A percentile compares a stretch with the other conserved stretches of the same genome.
phyloP scores from a whole-genome alignment of 139 green algal species.

The Yamagishiella unicocca region DNA sequence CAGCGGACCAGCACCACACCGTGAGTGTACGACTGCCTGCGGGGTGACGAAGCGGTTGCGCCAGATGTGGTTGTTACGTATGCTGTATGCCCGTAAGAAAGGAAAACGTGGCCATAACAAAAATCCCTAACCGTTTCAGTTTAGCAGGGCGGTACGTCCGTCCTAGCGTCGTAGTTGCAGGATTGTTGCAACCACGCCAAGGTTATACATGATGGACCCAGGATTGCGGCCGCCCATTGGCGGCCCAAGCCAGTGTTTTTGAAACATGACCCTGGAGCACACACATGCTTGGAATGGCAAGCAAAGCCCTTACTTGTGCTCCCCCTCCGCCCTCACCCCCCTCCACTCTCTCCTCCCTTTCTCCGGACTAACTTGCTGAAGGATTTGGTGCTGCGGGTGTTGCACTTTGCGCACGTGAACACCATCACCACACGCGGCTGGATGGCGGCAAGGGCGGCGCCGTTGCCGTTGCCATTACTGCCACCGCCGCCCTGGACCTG shows the following conservation, averaged over 20 bases:
- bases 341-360: not conserved
- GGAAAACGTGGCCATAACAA: no score
- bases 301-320: not conserved
- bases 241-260: not conserved
- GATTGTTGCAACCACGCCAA: no score
- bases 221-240: no score
- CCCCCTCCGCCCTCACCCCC: not conserved
- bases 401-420: conserved; percentile 66
- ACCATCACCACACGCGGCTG: conserved; percentile 55
- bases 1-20: conserved; percentile 56
- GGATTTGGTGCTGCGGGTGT: conserved; percentile 62
- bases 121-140: no score
- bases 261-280: not conserved
- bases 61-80: no score
- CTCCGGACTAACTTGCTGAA: conserved; percentile 56
- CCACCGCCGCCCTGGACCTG: not conserved
- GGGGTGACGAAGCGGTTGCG: not conserved
- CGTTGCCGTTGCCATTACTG: not conserved
- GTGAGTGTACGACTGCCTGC: conserved; percentile 32
- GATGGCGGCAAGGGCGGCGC: not conserved
- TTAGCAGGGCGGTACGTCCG: not conserved
- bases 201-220: no score
- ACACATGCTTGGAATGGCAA: not conserved
- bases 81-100: not conserved
- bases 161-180: not conserved